These are phyloP conservation scores for Fusarium nodosum DNA, from an alignment of 2,329 filamentous ascomycete genomes.

Conservation along the genomic window DNA sequence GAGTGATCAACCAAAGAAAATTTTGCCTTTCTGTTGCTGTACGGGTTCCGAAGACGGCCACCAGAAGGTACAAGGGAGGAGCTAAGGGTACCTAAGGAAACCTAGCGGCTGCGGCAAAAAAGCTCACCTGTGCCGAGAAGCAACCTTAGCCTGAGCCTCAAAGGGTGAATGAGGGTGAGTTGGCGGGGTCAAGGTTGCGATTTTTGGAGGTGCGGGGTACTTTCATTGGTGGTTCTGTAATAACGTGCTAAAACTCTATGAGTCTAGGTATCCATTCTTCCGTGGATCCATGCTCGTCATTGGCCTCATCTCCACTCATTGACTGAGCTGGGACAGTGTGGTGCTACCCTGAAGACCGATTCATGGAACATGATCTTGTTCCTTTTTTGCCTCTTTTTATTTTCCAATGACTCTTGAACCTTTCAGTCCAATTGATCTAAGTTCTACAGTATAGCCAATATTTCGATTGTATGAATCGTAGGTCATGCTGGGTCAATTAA, in stretches of 20 bases:
- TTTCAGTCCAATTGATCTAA: not conserved
- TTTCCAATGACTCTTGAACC: slow-evolving; percentile 5
- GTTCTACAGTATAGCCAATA: not conserved
- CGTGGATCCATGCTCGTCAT: slow-evolving; percentile 16
- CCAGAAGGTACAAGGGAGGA: slow-evolving; percentile 16
- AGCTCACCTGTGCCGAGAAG: slow-evolving; percentile 31
- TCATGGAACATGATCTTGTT: slow-evolving; percentile 7
- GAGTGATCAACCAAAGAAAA: slow-evolving; percentile 22
- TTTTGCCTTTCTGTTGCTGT: slow-evolving; percentile 29
- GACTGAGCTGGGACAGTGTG: slow-evolving; percentile 2
- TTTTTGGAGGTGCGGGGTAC: slow-evolving; percentile 47
- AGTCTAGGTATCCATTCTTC: not conserved
- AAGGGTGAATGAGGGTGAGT: slow-evolving; percentile 26
- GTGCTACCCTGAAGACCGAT: slow-evolving; percentile 34
- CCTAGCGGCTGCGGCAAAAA: slow-evolving; percentile 38
- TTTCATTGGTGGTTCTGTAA: slow-evolving; percentile 35
- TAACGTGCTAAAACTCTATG: slow-evolving; percentile 32
- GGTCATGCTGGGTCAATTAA: not conserved
- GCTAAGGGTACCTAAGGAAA: slow-evolving; percentile 3
- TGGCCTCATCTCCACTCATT: slow-evolving; percentile 6
- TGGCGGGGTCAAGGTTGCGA: slow-evolving; percentile 38
- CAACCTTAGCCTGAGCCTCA: slow-evolving; percentile 29
- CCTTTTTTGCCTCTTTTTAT: slow-evolving; percentile 11
- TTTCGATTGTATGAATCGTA: not conserved
- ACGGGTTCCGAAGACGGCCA: slow-evolving; percentile 44